Evolutionary conservation across 2,329 filamentous ascomycete species (phyloP).

Genomic region (Phaeosphaeriaceae sp.): DNA sequence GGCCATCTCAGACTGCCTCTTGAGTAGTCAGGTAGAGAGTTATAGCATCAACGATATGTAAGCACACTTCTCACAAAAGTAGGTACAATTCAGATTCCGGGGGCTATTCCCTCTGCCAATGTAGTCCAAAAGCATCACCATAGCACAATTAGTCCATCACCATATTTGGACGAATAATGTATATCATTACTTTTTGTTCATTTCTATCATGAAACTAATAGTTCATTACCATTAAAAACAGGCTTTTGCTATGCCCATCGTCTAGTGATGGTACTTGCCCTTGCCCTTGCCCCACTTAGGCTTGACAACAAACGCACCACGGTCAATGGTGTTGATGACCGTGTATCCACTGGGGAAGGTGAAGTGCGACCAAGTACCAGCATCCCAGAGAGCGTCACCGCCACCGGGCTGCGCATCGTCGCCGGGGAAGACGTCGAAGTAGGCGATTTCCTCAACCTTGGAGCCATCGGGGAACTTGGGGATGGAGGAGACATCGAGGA

Average conservation of each 20-base stretch:
- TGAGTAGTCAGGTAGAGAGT: too few species aligned
- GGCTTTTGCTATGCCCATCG: not conserved
- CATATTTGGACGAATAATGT: not conserved
- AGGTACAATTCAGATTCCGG: too few species aligned
- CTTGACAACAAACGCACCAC: conserved; percentile 47
- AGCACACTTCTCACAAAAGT: too few species aligned
- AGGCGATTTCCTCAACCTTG: conserved; percentile 51
- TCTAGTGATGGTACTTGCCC: conserved; percentile 32
- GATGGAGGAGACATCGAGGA: conserved; percentile 52
- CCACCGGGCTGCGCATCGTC: conserved; percentile 46
- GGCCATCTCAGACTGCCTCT: too few species aligned
- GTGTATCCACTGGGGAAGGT: conserved; percentile 52
- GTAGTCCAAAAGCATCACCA: too few species aligned
- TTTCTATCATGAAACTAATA: conserved; percentile 1
- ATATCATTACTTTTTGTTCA: not conserved
- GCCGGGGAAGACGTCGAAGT: conserved; percentile 52
- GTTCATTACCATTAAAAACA: conserved; percentile 1
- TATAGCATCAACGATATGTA: too few species aligned
- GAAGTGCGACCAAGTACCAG: conserved; percentile 53
- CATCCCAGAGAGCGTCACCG: conserved; percentile 49
- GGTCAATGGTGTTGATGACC: conserved; percentile 59
- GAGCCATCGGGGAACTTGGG: conserved; percentile 45
- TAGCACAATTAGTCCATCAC: too few species aligned
- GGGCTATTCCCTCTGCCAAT: too few species aligned
- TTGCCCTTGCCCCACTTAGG: conserved; percentile 34